Base-by-base conservation (phyloP, 2,329 filamentous ascomycete genomes). In the Phialophora macrospora region DNA sequence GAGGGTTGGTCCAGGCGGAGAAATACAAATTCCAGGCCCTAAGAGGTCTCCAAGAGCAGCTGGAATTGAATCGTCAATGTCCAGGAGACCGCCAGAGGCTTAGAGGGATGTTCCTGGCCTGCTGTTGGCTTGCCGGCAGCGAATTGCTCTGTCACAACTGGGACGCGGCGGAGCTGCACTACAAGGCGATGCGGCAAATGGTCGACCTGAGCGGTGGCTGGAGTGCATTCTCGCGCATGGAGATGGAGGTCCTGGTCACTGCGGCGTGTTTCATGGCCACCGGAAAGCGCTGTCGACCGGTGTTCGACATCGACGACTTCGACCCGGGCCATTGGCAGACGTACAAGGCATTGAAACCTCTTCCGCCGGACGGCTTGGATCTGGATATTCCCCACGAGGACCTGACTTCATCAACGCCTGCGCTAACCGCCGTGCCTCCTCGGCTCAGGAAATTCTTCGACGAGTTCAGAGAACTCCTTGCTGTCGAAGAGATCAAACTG, bases 181-280 rank as follows among this genome's bases (percentile, higher is more conserved):
- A 52, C 49, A 24, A 28, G 24, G n/a, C 49, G 14, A 28, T 52
- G 49, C n/a, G 49, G 12, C n/a, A 28, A 30, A 28, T 52, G 12
- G 49, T 52, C 49, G 49, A 52, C 20, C 17, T 52, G 49, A 24
- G 49, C 14, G 49, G 49, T 30, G 49, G 49, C 26, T 52, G 49
- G 49, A 24, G 49, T 28, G 49, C 49, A 12, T 52, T 52, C 49
- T 24, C 49, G 24, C 49, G 49, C 49, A 52, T 52, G 49, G 49
- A 52, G 24, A 24, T 22, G 24, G 49, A 52, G 49, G 30, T 52
- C 26, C 24, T 52, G 20, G 20, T 24, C 24, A 52, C 49, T 14
- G 49, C 49, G 5, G 49, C 49, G 7, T 52, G 49, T 28, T 52
- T 52, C 24, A 22, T 52, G 49, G 49, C 49, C 6, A 52, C 20